Evolutionary conservation across 2,329 filamentous ascomycete species (phyloP).

Genomic region (Rhexocercosporidium sp.): DNA sequence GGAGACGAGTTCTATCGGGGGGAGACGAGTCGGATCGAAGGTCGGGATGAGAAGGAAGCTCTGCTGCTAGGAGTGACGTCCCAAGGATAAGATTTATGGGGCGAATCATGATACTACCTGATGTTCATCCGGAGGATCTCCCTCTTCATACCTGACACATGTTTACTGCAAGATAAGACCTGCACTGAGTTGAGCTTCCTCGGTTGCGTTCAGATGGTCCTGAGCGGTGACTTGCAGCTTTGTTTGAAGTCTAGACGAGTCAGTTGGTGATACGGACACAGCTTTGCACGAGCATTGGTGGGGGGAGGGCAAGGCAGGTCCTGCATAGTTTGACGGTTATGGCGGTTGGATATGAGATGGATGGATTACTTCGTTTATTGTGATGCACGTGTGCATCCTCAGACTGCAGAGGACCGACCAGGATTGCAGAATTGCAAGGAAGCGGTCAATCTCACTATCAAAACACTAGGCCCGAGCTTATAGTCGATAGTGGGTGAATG

Average conservation of each 20-base stretch:
- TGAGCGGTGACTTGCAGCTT: not conserved
- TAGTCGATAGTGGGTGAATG: not conserved
- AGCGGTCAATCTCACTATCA: too few species aligned
- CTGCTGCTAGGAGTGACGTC: not conserved
- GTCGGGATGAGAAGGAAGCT: not conserved
- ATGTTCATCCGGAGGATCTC: not conserved
- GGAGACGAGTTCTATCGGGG: too few species aligned
- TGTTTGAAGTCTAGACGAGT: not conserved
- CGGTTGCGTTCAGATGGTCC: not conserved
- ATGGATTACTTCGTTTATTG: not conserved
- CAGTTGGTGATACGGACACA: not conserved
- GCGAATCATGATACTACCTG: not conserved
- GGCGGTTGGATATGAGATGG: not conserved
- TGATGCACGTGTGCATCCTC: not conserved
- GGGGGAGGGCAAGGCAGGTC: not conserved
- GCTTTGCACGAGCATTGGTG: not conserved
- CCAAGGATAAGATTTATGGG: not conserved
- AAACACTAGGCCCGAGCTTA: slow-evolving; percentile 6
- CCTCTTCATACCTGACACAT: slow-evolving; percentile 2
- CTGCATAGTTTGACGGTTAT: not conserved
- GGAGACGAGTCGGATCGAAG: not conserved
- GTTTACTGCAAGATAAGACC: not conserved
- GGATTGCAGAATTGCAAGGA: not conserved
- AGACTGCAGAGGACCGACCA: not conserved
- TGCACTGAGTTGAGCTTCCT: not conserved